Percentiles rank a stretch among this genome's conserved stretches.
Evolutionary conservation across 371 early-diverging fungal species (phyloP).

Genomic region (Syncephalis fuscata): DNA sequence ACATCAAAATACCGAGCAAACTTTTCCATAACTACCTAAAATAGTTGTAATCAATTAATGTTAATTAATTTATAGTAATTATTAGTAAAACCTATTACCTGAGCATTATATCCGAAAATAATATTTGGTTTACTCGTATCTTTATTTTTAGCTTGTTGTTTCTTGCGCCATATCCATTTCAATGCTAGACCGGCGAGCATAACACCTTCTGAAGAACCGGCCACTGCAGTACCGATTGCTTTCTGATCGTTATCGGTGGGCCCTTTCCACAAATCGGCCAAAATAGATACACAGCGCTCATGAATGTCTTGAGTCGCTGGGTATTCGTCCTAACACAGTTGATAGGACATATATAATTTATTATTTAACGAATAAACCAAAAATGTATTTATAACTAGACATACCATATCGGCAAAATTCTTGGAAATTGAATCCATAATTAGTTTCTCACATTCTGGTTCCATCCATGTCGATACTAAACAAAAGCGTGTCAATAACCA

Average conservation of each 20-base stretch:
- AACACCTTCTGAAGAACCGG: conserved; percentile 58
- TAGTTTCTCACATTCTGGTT: conserved; percentile 52
- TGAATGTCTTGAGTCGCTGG: conserved; percentile 26
- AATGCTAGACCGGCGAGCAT: conserved; percentile 50
- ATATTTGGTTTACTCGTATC: conserved; percentile 46
- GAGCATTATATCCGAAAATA: conserved; percentile 50
- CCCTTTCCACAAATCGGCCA: conserved; percentile 44
- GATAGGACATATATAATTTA: too few relatives aligned
- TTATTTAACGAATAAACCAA: too few relatives aligned
- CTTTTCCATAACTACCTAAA: conserved; percentile 32
- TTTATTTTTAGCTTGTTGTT: conserved; percentile 28
- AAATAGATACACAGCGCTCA: conserved; percentile 49
- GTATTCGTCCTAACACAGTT: conserved; percentile 62
- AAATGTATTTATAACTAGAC: neutral
- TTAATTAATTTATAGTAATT: conserved; percentile 5
- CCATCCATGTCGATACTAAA: conserved; percentile 64
- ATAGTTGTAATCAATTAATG: too few relatives aligned
- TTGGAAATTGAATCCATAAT: conserved; percentile 47
- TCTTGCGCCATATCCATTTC: conserved; percentile 49
- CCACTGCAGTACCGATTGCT: conserved; percentile 38
- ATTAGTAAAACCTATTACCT: conserved; percentile 36
- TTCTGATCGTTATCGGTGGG: conserved; percentile 15
- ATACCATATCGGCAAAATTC: conserved; percentile 27
- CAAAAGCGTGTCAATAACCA: conserved; percentile 40
- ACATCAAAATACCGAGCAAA: conserved; percentile 48